Base-by-base conservation (phyloP, 129 eudicot species). In the Cynara cardunculus region DNA sequence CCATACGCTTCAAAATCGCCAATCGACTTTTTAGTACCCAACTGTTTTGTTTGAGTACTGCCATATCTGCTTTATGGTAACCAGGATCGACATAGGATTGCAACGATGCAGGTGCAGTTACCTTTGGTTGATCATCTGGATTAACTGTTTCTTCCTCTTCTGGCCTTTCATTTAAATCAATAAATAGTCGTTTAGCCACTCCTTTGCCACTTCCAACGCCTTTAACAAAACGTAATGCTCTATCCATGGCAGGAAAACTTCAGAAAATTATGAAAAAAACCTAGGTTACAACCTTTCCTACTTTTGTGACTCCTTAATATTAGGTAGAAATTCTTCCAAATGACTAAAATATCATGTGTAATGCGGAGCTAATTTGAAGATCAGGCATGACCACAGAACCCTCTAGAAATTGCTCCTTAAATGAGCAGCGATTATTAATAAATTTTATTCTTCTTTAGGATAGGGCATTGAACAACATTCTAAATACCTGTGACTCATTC, bases 141-240 rank as follows among this genome's bases (percentile, higher is more conserved):
- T 82, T 56, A 69, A 75, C 35, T 5, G 56, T 80, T 61, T 80
- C 81, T 35, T 76, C 83, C 79, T 83, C 87, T 56, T 74, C 73
- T 24, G 87, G 85, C 62, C 39, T 76, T 84, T 80, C 64, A 75
- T 84, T 84, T 75, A 84, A 59, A 76, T 84, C 87, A 49, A 80
- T 22, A 74, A 75, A 75, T 44, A 81, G 61, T 22, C 69, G 73
- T 84, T 80, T 84, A 22, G 84, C 67, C 84, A 76, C 70, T 69
- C 81, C 85, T 31, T 14, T 44, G 25, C 72, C 86, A 24, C 70
- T 83, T 78, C 69, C 78, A 34, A 21, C 21, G 46, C 70, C 81
- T 18, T 80, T 71, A 28, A 69, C 25, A 13, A 35, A 56, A 73
- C 25, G 30, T 75, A 61, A 8, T 26, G 37, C 24, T 74, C 74